A percentile compares a stretch with the other conserved stretches of the same genome.
Conservation (phyloP, 495 filamentous ascomycete species). For the Hyaloscypha finlandica region DNA sequence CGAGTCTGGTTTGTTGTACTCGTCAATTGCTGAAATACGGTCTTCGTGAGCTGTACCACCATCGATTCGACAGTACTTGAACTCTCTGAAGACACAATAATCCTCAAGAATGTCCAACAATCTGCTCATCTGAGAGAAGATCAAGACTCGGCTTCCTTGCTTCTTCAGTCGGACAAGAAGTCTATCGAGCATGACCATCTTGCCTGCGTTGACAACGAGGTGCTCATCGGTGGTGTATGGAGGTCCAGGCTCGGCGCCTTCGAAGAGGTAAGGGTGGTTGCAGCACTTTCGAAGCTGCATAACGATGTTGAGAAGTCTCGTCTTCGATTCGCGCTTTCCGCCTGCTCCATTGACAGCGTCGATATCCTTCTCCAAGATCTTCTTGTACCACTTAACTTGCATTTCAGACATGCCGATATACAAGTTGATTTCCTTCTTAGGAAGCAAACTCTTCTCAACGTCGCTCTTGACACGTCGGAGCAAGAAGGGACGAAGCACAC, state of each 20-base stretch:
- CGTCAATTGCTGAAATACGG: conserved; percentile 95
- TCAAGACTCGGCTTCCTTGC: conserved; percentile 88
- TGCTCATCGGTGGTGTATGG: conserved; percentile 99
- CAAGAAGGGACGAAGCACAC: conserved; percentile 90
- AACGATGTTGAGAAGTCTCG: conserved; percentile 97
- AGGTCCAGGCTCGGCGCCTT: conserved; percentile 95
- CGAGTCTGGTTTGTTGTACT: conserved; percentile 93
- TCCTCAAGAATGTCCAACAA: conserved; percentile 96
- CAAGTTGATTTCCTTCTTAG: conserved; percentile 96
- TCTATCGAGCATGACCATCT: conserved; percentile 97
- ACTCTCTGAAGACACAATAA: conserved; percentile 93
- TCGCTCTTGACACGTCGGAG: conserved; percentile 96
- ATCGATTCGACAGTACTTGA: conserved; percentile 97
- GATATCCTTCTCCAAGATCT: conserved; percentile 98
- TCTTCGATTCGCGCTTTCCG: conserved; percentile 98
- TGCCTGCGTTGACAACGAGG: conserved; percentile 88
- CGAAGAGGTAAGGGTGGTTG: conserved; percentile 98
- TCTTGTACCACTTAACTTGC: conserved; percentile 99
- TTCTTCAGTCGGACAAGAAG: conserved; percentile 80
- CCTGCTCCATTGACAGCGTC: conserved; percentile 97
- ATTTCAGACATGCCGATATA: conserved; percentile 99
- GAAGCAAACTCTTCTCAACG: conserved; percentile 96
- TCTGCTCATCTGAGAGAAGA: conserved; percentile 99
- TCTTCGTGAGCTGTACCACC: conserved; percentile 97
- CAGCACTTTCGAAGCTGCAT: conserved; percentile 99